Evolutionary conservation across 2,329 filamentous ascomycete genomes (phyloP).

Genomic region (Plectosphaerella sp.): DNA sequence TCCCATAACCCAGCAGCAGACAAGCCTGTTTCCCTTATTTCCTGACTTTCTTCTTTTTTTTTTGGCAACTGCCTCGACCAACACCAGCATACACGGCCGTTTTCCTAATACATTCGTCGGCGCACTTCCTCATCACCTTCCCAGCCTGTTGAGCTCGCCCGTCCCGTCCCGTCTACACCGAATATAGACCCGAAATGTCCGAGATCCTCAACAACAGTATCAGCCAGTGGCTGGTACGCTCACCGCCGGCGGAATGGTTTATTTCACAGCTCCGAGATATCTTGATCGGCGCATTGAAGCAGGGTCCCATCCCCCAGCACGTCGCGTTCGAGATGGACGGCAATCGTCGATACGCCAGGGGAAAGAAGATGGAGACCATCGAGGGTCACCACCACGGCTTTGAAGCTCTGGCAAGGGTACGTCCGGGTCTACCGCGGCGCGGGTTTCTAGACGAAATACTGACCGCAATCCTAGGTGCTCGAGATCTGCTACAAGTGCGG

Average conservation of each 20-base stretch:
- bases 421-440: conserved; percentile 18
- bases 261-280: conserved; percentile 74
- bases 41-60: neutral
- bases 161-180: too few relatives aligned
- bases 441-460: conserved; percentile 2
- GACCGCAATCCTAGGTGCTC: conserved; percentile 59
- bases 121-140: too few relatives aligned
- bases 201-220: conserved; percentile 46
- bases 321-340: conserved; percentile 99
- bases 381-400: conserved; percentile 96
- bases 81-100: too few relatives aligned
- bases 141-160: too few relatives aligned
- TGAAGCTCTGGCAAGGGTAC: conserved; percentile 82
- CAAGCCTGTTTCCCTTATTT: neutral
- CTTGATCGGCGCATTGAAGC: conserved; percentile 80
- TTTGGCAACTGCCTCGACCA: neutral
- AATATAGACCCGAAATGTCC: conserved; percentile 35
- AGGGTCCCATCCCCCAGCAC: conserved; percentile 90
- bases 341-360: conserved; percentile 86
- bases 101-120: too few relatives aligned
- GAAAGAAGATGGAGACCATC: conserved; percentile 89
- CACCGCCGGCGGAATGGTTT: conserved; percentile 89
- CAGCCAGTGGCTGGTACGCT: conserved; percentile 72
- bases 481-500: conserved; percentile 98
- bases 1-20: neutral